Conservation (phyloP, 768 basidiomycete species). For the Termitomyces eurrhizus region DNA sequence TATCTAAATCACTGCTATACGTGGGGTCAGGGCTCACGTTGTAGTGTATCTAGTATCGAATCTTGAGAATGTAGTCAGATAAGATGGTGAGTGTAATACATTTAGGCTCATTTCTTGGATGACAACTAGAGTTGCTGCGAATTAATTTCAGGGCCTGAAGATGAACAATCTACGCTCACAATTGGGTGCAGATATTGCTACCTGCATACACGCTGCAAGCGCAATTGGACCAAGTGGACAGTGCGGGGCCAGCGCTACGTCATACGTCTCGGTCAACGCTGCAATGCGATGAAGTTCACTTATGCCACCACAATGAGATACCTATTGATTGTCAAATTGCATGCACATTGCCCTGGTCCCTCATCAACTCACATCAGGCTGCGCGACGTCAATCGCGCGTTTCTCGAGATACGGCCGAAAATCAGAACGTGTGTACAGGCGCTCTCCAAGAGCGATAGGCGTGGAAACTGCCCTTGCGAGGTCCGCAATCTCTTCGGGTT, state of each 20-base stretch:
- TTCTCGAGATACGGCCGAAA: slow-evolving; percentile 63
- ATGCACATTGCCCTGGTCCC: not conserved
- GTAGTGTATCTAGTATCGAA: slow-evolving; percentile 52
- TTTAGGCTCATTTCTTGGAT: slow-evolving; percentile 69
- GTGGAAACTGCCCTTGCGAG: slow-evolving; percentile 49
- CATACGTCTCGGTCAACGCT: slow-evolving; percentile 60
- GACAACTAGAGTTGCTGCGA: slow-evolving; percentile 31
- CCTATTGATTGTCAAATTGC: slow-evolving; percentile 25
- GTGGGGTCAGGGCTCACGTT: slow-evolving; percentile 37
- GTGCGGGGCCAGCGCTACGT: slow-evolving; percentile 69
- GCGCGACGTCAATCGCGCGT: slow-evolving; percentile 63
- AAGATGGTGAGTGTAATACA: slow-evolving; percentile 22
- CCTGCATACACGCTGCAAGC: slow-evolving; percentile 65
- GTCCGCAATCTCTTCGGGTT: slow-evolving; percentile 59
- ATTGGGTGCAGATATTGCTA: slow-evolving; percentile 55
- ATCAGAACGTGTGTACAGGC: slow-evolving; percentile 58
- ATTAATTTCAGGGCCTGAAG: not conserved
- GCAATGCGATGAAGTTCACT: slow-evolving; percentile 56
- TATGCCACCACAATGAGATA: slow-evolving; percentile 60
- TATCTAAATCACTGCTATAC: slow-evolving; percentile 49
- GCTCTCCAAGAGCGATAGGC: slow-evolving; percentile 61
- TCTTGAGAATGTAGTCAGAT: not conserved
- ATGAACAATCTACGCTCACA: slow-evolving; percentile 32
- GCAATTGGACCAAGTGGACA: slow-evolving; percentile 72
- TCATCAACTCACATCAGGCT: slow-evolving; percentile 51